Base-by-base conservation (phyloP, 2,329 filamentous ascomycete species). In the Fusarium acutatum region DNA sequence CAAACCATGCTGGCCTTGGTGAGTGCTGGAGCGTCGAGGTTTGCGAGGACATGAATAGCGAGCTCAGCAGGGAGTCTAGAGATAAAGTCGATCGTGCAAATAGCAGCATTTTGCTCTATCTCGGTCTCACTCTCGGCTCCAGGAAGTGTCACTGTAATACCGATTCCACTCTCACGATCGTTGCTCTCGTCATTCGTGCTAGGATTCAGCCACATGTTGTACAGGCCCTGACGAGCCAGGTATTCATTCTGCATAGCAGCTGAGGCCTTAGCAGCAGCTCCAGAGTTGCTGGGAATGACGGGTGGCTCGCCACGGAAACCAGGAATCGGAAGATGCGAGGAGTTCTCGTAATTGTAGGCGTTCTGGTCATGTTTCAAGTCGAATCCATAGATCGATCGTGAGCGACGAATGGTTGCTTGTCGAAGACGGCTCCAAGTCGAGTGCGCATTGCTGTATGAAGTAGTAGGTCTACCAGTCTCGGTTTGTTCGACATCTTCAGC, bases 141-240 rank as follows among this genome's bases (percentile, higher is more conserved):
- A 24, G 84, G 81, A 24, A 84, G 80, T 4, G 86, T 86, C 6
- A 91, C 80, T 2, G 86, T 84, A 56, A 92, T 91, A 37, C 89
- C 89, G 59, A 92, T 91, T 26, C 90, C 90, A 74, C 90, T 92
- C 81, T 92, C 90, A 32, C 86, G 83, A 72, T 92, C 89, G 71
- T 87, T 89, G 53, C 82, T 82, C 24, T 87, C 86, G 6, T 89
- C 86, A 37, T 79, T 80, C 4, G 77, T 75, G 26, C 79, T 75
- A 9, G 82, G 80, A 14, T 83, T 79, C 13, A 88, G 78, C 81
- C 86, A 85, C 56, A 84, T 82, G 44, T 83, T 84, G 35, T 85
- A 80, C 4, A 81, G 62, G 10, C 81, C 53, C 80, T 83, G 69
- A 46, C 81, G 78, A 8, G 79, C 80, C 11, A 85, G 73, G 50